A percentile compares a stretch with the other conserved stretches of the same genome.
Evolutionary conservation across 371 early-diverging fungal species (phyloP).

Genomic region (Rhizopus stolonifer): DNA sequence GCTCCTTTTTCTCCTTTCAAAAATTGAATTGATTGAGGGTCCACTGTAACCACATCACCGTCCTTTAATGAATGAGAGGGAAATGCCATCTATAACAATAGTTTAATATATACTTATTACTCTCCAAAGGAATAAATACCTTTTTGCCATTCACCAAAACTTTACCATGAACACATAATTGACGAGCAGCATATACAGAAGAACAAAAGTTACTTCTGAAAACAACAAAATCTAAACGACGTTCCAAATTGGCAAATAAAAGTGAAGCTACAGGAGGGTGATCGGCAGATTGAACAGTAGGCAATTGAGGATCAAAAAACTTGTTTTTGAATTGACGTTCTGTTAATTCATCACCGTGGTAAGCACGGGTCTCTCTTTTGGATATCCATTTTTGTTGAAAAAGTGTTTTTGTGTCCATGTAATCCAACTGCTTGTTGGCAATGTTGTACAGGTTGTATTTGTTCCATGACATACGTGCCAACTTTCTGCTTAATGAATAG

Average conservation of each 20-base stretch:
- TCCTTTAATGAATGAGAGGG: constrained; percentile 84
- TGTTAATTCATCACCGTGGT: constrained; percentile 88
- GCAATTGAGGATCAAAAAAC: constrained; percentile 72
- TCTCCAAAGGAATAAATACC: constrained; percentile 45
- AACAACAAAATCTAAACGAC: constrained; percentile 89
- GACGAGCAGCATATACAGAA: constrained; percentile 83
- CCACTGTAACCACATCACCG: constrained; percentile 88
- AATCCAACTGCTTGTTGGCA: constrained; percentile 59
- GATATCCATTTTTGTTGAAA: constrained; percentile 94
- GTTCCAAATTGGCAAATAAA: constrained; percentile 87
- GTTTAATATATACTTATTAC: not conserved
- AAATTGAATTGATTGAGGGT: constrained; percentile 76
- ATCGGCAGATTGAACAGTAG: constrained; percentile 61
- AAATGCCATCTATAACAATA: constrained; percentile 48
- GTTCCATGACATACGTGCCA: constrained; percentile 94
- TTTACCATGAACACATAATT: constrained; percentile 81
- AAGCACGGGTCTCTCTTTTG: constrained; percentile 90
- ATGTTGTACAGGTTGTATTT: constrained; percentile 88
- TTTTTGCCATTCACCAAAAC: constrained; percentile 90
- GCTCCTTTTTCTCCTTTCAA: constrained; percentile 59
- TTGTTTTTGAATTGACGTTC: constrained; percentile 78
- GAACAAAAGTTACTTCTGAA: constrained; percentile 90
- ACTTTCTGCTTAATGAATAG: constrained; percentile 63
- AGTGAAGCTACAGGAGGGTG: constrained; percentile 83
- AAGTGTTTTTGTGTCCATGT: constrained; percentile 72